A percentile compares a stretch with the other conserved stretches of the same genome.
These are phyloP conservation scores for Magnusiomyces clavatus DNA, from an alignment of 1,139 yeast genomes.

Conservation along the genomic window DNA sequence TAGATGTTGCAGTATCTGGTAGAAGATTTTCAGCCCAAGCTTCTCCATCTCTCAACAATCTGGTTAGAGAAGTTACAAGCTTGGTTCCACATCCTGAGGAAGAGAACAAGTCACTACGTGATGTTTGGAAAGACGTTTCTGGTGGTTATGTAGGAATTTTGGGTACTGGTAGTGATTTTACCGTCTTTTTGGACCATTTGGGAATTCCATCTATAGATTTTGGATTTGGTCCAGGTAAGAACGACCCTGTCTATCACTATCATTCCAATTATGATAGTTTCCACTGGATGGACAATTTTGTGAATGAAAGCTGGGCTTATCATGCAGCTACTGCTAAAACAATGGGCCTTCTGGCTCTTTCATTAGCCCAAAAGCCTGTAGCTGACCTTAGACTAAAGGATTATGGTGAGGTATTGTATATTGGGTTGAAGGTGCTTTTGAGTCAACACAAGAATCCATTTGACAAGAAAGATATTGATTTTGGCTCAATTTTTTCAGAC, in stretches of 20 bases:
- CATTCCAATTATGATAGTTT: conserved; percentile 64
- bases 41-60: conserved; percentile 45
- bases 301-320: conserved; percentile 49
- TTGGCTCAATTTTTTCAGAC: no score
- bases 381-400: conserved; percentile 37
- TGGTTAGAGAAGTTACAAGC: conserved; percentile 37
- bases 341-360: conserved; percentile 42
- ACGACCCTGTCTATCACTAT: conserved; percentile 54
- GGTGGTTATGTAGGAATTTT: conserved; percentile 37
- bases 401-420: conserved; percentile 35
- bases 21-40: conserved; percentile 38
- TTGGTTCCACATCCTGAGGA: conserved; percentile 40
- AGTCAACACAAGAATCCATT: background rate
- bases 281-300: conserved; percentile 55
- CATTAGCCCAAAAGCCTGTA: conserved; percentile 42
- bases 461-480: background rate
- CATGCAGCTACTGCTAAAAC: conserved; percentile 49
- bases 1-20: conserved; percentile 57
- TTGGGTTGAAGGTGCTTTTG: conserved; percentile 21
- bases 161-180: conserved; percentile 64
- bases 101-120: conserved; percentile 40
- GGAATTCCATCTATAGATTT: conserved; percentile 59
- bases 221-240: conserved; percentile 39
- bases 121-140: conserved; percentile 44
- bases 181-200: conserved; percentile 57